Base-by-base conservation (phyloP, 208 protist species). In the Lotmaria passim region DNA sequence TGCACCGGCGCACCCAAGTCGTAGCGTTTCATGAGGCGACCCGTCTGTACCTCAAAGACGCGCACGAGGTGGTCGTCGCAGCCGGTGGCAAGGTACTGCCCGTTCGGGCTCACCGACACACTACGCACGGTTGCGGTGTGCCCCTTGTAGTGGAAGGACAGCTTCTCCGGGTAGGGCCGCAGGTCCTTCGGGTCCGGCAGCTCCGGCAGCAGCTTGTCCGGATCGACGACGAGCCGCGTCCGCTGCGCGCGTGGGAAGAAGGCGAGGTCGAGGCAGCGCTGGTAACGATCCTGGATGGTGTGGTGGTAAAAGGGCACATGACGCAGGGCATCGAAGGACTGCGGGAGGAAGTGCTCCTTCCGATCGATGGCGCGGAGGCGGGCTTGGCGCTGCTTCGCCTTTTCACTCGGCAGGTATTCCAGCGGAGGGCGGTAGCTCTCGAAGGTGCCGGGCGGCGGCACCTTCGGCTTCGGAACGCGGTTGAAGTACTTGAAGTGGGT, bases 221-320 rank as follows among this genome's bases (percentile, higher is more conserved):
- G 98, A 77, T 98, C 87, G 30, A 98, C 88, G 41, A 98, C 94
- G 23, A 98, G 89, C 11, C 90, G 87, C 15, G 85, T 94, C 44
- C 82, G 93, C 74, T 96, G 93, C 26, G 85, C 81, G 36, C 98
- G 90, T 7, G 98, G 98, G 82, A 98, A 99, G 50, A 99, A 89
- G 74, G 98, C 99, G 24, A 99, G 93, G 83, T 99, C 98, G 17
- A 99, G 89, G 83, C 99, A 99, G 33, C 99, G 92, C 77, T 99
- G 98, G 69, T 99, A 99, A 30, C 97, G 91, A 69, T 99, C 99
- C 71, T 98, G 85, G 55, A 99, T 90, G 15, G 98, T 95, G 47
- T 97, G 78, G 34, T 91, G 73, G 78, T 99, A 99, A 30, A 90
- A 93, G 14, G 98, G 98, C 6, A 99, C 95, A 58, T 98, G 83